Evolutionary conservation across 148 eudicot species (phyloP).

Genomic region (Rhododendron williamsianum): DNA sequence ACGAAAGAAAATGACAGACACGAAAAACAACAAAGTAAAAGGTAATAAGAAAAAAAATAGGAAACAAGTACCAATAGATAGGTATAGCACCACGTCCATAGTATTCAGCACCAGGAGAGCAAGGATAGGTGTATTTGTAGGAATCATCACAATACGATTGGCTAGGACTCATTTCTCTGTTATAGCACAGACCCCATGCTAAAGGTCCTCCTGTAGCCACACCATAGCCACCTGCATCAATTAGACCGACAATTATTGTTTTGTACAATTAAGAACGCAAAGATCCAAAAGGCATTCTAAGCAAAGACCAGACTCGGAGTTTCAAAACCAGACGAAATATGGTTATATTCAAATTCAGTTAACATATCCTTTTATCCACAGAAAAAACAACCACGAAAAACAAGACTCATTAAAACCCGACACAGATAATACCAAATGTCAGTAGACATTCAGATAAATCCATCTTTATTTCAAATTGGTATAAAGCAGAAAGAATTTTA

Average conservation of each 20-base stretch:
- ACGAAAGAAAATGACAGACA: not conserved
- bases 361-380: not conserved
- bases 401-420: not conserved
- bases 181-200: conserved; percentile 97
- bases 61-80: conserved; percentile 62
- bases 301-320: not conserved
- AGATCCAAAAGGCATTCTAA: not conserved
- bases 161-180: conserved; percentile 56
- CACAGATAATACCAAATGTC: not conserved
- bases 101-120: conserved; percentile 58
- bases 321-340: not conserved
- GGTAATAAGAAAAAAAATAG: not conserved
- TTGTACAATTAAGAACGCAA: not conserved
- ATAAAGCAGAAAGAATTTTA: not conserved
- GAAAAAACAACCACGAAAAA: not conserved
- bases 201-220: conserved; percentile 91
- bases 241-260: not conserved
- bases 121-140: conserved; percentile 48
- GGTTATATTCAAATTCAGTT: not conserved
- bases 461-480: not conserved
- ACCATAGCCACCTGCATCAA: conserved; percentile 79
- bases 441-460: not conserved
- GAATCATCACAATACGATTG: conserved; percentile 48
- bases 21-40: not conserved
- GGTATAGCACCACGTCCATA: conserved; percentile 97